Evolutionary conservation across 306 rosid genomes (phyloP), one percentile per base, ranked within the genome.

Genomic region (Luffa aegyptiaca): DNA sequence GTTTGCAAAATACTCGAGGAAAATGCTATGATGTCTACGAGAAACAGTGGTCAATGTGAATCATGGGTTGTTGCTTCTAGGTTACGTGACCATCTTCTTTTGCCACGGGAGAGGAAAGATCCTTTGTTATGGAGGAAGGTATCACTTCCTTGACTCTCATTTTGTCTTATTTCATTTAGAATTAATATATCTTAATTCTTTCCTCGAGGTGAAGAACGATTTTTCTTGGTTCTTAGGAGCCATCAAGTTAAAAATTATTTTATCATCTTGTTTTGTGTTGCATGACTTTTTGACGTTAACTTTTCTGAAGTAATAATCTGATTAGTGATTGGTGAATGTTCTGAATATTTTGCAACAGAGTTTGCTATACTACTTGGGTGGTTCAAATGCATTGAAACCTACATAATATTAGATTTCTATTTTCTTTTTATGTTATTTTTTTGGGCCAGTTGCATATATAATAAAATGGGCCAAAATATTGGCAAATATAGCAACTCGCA

Each of bases 1-100:
- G 93, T 86, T 48, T 91, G 98, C 78, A 97, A 92, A 84, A 84
- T 90, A 84, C 98, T 94, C 8, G 98, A 91, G 89, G 97, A 94
- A 79, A 92, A 91, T 80, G 97, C 93, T 31, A 55, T 92, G 85
- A 85, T 81, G 71, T 89, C 98, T 70, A 91, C 86, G 83, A 85
- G 87, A 61, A 83, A 12, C 49, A 85, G 86, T 65, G 86, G 88
- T 39, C 91, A 88, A 86, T 74, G 81, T 81, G 98, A 90, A 86
- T 84, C 97, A 58, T 94, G 98, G 98, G 89, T 92, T 77, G 91
- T 94, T 86, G 89, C 93, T 46, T 90, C 98, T 77, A 82, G 90
- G 83, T 85, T 94, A 85, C 92, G 95, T 10, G 98, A 92, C 89
- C 94, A 90, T 85, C 89, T 94, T 86, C 97, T 94, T 87, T 86